These are phyloP conservation scores for Malbranchea zuffiana DNA, from an alignment of 2,329 filamentous ascomycete genomes.

Conservation along the genomic window DNA sequence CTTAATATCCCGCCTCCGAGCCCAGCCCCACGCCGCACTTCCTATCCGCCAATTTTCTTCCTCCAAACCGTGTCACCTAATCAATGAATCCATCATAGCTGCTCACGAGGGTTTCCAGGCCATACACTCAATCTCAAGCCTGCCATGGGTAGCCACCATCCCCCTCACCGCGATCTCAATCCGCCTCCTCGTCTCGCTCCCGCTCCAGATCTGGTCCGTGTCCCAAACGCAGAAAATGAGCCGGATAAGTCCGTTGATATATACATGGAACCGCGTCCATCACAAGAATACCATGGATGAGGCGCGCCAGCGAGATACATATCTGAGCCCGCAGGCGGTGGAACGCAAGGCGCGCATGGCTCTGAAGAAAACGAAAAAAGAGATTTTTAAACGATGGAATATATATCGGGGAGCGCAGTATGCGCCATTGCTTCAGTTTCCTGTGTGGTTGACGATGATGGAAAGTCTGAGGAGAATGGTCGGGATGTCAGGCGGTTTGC, in stretches of 20 bases:
- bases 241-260: constrained; percentile 35
- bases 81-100: constrained; percentile 34
- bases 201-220: constrained; percentile 37
- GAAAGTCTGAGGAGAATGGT: constrained; percentile 40
- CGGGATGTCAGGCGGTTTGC: constrained; percentile 32
- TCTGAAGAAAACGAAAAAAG: constrained; percentile 16
- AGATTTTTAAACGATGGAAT: constrained; percentile 27
- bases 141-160: constrained; percentile 46
- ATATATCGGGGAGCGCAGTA: constrained; percentile 27
- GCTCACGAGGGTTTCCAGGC: constrained; percentile 39
- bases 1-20: not conserved
- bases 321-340: constrained; percentile 14
- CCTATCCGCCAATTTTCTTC: constrained; percentile 42
- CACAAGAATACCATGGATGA: constrained; percentile 3
- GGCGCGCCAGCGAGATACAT: not conserved
- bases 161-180: constrained; percentile 45
- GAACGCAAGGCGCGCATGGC: constrained; percentile 17
- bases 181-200: constrained; percentile 39
- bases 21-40: not conserved
- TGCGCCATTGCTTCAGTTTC: constrained; percentile 32
- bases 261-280: constrained; percentile 23
- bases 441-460: constrained; percentile 38
- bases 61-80: constrained; percentile 32
- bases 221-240: constrained; percentile 30
- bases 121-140: constrained; percentile 40